These are phyloP conservation scores for Davidsoniella eucalypti DNA, from an alignment of 2,329 filamentous ascomycete genomes.

Conservation along the genomic window DNA sequence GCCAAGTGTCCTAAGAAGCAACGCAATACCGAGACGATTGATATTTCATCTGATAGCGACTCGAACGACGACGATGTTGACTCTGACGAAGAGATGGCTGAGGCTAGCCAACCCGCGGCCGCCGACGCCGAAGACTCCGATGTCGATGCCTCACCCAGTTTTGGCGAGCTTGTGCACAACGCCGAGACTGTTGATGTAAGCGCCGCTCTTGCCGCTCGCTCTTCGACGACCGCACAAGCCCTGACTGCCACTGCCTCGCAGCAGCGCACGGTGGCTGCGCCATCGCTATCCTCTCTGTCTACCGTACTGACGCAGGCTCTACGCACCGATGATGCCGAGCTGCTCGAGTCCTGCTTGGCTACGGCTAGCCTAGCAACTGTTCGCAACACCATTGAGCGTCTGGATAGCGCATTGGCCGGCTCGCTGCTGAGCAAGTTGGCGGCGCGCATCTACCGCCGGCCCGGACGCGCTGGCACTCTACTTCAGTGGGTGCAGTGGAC, in stretches of 20 bases:
- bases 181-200: slow-evolving; percentile 63
- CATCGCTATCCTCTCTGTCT: slow-evolving; percentile 64
- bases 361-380: slow-evolving; percentile 62
- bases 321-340: slow-evolving; percentile 73
- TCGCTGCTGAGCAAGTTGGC: slow-evolving; percentile 69
- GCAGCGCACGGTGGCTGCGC: slow-evolving; percentile 31
- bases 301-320: slow-evolving; percentile 90
- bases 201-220: slow-evolving; percentile 29
- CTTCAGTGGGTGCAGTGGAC: slow-evolving; percentile 97
- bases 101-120: slow-evolving; percentile 16
- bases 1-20: slow-evolving; percentile 21
- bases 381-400: slow-evolving; percentile 73
- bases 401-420: slow-evolving; percentile 71
- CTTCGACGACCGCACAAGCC: slow-evolving; percentile 18
- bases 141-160: slow-evolving; percentile 47
- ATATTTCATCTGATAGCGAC: slow-evolving; percentile 39
- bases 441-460: slow-evolving; percentile 69
- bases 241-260: slow-evolving; percentile 24
- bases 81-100: slow-evolving; percentile 23
- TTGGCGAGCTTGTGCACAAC: slow-evolving; percentile 70
- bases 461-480: slow-evolving; percentile 74
- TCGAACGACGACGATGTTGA: slow-evolving; percentile 32
- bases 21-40: slow-evolving; percentile 28
- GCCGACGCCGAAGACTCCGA: slow-evolving; percentile 20
- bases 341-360: slow-evolving; percentile 85